Percentiles rank a stretch among this genome's conserved stretches.
Conservation (phyloP, 1,139 yeast species). For the Debaryomycetaceae sp. region DNA sequence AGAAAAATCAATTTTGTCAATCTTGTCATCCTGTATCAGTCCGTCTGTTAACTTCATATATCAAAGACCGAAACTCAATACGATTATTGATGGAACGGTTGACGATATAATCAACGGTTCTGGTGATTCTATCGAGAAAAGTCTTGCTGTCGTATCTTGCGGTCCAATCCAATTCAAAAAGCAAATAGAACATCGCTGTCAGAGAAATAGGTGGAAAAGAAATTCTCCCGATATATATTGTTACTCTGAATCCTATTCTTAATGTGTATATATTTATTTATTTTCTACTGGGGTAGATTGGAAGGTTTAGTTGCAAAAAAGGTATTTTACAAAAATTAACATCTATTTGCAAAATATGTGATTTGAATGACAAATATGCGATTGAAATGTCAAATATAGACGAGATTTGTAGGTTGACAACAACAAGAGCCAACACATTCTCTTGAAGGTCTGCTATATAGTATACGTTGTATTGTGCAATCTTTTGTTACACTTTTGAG, state of each 20-base stretch:
- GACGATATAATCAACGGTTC: not conserved
- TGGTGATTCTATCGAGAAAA: conserved; percentile 10
- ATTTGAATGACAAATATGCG: no score
- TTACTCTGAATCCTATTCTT: conserved; percentile 28
- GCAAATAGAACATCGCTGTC: conserved; percentile 24
- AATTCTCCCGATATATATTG: conserved; percentile 35
- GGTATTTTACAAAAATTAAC: no score
- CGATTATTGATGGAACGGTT: not conserved
- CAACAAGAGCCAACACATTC: no score
- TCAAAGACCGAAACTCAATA: not conserved
- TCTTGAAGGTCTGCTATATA: no score
- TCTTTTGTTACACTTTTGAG: no score
- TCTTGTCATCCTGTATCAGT: not conserved
- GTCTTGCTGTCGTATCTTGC: conserved; percentile 37
- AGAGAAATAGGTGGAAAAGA: conserved; percentile 21
- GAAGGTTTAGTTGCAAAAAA: no score
- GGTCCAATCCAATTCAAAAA: conserved; percentile 32
- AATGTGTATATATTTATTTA: not conserved
- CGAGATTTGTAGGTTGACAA: no score
- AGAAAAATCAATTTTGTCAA: not conserved
- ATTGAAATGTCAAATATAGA: no score
- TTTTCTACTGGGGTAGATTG: no score
- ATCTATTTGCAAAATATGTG: no score
- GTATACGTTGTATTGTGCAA: no score
- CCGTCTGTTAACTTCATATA: not conserved